Base-by-base conservation (phyloP, 1,284 basidiomycete genomes). In the Puccinia horiana region DNA sequence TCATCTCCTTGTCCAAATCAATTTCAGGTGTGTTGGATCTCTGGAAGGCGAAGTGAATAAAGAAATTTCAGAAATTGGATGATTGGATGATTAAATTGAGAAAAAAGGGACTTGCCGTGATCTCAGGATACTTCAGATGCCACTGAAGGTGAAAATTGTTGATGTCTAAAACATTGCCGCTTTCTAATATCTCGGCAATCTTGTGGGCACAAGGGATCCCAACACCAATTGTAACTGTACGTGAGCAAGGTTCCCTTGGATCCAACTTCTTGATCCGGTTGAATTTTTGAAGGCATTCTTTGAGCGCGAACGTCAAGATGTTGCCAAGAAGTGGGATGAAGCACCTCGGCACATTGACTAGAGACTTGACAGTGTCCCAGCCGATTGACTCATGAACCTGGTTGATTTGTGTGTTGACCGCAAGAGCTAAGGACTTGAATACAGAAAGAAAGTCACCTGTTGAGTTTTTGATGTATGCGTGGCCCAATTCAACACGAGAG, bases 151-250 rank as follows among this genome's bases (percentile, higher is more conserved):
- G 8, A 11, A 11, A n/a, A 32, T 58, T 9, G 23, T n/a, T 58
- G 11, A 20, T 6, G 20, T 32, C 56, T 20, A 58, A 58, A 58
- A 20, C 6, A n/a, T n/a, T 9, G 8, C 56, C 8, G 9, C 23
- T n/a, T 58, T 58, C 56, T 8, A 58, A n/a, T n/a, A 58, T 58
- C 29, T 58, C 56, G 56, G 8, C 11, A 58, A 58, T 58, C 29
- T n/a, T 58, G 56, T 58, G 56, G 8, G 56, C 56, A 58, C 56
- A 58, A n/a, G 56, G 56, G 8, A 58, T 58, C 23, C 56, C 56
- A 58, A 58, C 23, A 5, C 56, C 56, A n/a, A n/a, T n/a, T 5
- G 56, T 58, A 9, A 58, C 6, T 8, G 56, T 58, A 9, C 23
- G 8, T n/a, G 56, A 58, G 56, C 20, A 58, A 58, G 56, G 11